Evolutionary conservation across 2,329 filamentous ascomycete genomes (phyloP), one percentile per base, ranked within the genome.

Genomic region (Emergomyces orientalis): DNA sequence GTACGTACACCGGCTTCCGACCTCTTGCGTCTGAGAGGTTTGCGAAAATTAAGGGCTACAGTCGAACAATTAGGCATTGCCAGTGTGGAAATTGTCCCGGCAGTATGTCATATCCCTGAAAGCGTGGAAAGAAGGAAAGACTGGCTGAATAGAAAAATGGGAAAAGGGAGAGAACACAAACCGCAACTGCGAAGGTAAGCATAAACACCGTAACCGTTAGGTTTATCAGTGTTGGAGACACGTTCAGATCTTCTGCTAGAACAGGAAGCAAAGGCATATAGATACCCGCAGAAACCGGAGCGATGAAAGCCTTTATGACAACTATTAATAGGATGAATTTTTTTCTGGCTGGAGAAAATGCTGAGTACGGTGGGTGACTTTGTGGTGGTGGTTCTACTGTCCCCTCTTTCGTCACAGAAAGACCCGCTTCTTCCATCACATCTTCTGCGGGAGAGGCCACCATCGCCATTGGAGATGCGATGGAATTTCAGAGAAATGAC

Each of bases 131-230:
- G 32, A 37, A 34, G 3, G 8, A 55, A n/a, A 7, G 17, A 13
- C 52, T 55, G 52, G 7, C 9, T 34, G 30, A 51, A 51, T 51
- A 14, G 13, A 25, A 55, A 22, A 37, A n/a, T n/a, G 9, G 14
- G 17, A n/a, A n/a, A 22, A n/a, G 2, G 25, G 57, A 17, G 6
- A 27, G 39, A 34, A 11, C 2, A 59, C 41, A 47, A 32, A 59
- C 57, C 57, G 57, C 57, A 3, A 80, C 60, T 19, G 77, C 78
- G 63, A 79, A 80, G 0, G 78, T 72, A 11, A 74, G 70, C 76
- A 77, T 78, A 66, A 78, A 80, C 3, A 79, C 73, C 0, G 75
- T 74, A n/a, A 80, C 76, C 0, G 78, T 78, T 2, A 72, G 76
- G 65, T 79, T 79, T 45, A 79, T 75, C 2, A 69, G 71, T 6